Evolutionary conservation across 2,329 filamentous ascomycete species (phyloP).

Genomic region (Lecanosticta acicola): DNA sequence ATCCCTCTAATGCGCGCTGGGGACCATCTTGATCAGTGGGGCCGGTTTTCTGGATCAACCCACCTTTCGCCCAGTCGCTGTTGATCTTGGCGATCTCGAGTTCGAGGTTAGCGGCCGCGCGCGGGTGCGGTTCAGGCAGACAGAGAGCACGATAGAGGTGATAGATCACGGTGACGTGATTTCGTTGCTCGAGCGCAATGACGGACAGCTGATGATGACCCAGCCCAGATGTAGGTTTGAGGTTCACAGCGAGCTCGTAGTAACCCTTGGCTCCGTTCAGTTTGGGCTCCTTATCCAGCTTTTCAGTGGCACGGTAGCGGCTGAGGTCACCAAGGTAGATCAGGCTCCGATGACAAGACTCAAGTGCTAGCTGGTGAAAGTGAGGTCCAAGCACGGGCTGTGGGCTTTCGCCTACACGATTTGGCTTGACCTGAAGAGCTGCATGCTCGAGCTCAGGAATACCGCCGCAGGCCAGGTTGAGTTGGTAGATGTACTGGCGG

Average conservation of each 20-base stretch:
- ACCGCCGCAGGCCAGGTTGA: slow-evolving; percentile 56
- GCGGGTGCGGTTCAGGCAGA: slow-evolving; percentile 66
- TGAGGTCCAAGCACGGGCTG: slow-evolving; percentile 29
- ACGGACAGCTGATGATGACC: slow-evolving; percentile 90
- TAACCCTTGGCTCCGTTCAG: slow-evolving; percentile 78
- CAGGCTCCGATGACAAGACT: slow-evolving; percentile 74
- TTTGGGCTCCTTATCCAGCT: slow-evolving; percentile 65
- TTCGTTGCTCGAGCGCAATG: slow-evolving; percentile 68
- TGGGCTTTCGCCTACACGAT: slow-evolving; percentile 24
- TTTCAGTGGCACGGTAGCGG: slow-evolving; percentile 72
- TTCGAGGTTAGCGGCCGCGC: slow-evolving; percentile 70
- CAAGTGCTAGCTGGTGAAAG: slow-evolving; percentile 56
- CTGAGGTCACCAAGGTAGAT: slow-evolving; percentile 86
- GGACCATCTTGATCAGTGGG: slow-evolving; percentile 47
- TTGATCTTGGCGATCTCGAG: slow-evolving; percentile 68
- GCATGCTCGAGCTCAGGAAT: slow-evolving; percentile 55
- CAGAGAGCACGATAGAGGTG: slow-evolving; percentile 80
- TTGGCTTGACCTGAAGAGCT: slow-evolving; percentile 36
- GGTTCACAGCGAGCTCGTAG: slow-evolving; percentile 73
- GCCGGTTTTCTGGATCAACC: slow-evolving; percentile 41
- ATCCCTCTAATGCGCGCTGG: slow-evolving; percentile 62
- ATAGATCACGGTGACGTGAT: slow-evolving; percentile 81
- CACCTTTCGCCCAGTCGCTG: slow-evolving; percentile 51
- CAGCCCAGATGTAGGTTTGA: slow-evolving; percentile 72
- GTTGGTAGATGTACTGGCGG: slow-evolving; percentile 71